Evolutionary conservation across 805 yeast species (phyloP).

Genomic region (Yamadazyma sp.): DNA sequence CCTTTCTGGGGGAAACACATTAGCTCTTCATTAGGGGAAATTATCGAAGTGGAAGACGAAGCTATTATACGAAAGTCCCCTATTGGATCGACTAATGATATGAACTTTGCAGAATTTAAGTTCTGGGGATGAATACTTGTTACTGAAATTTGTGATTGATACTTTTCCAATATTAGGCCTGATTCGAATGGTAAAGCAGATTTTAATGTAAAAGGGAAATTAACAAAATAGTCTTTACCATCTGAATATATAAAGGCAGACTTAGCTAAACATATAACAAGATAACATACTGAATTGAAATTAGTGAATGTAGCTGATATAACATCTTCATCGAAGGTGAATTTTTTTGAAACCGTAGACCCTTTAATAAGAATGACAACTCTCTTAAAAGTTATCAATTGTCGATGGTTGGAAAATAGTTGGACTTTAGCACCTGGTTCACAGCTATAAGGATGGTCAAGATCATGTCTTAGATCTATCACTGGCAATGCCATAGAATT

Average conservation of each 20-base stretch:
- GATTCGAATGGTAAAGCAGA: conserved; percentile 62
- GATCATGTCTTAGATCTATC: conserved; percentile 26
- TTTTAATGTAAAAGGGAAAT: conserved; percentile 65
- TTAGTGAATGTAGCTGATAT: conserved; percentile 59
- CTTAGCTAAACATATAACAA: conserved; percentile 61
- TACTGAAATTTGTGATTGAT: conserved; percentile 16
- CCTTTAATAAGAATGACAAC: conserved; percentile 52
- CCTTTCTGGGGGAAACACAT: conserved; percentile 49
- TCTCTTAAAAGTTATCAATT: conserved; percentile 30
- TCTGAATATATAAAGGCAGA: conserved; percentile 62
- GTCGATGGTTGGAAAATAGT: conserved; percentile 28
- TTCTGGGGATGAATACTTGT: conserved; percentile 18
- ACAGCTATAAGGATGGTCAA: conserved; percentile 21
- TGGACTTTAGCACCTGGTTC: conserved; percentile 14
- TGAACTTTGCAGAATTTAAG: conserved; percentile 39
- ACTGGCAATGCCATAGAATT: too few relatives aligned
- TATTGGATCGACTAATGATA: conserved; percentile 72
- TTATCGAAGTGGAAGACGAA: conserved; percentile 65
- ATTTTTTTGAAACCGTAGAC: conserved; percentile 41
- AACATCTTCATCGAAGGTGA: conserved; percentile 50
- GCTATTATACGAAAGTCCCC: conserved; percentile 70
- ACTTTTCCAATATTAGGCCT: conserved; percentile 65
- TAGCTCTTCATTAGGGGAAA: conserved; percentile 56
- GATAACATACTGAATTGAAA: conserved; percentile 31
- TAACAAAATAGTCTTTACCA: conserved; percentile 58